Evolutionary conservation across 2,329 filamentous ascomycete species (phyloP).

Genomic region (Trichoderma sp.): DNA sequence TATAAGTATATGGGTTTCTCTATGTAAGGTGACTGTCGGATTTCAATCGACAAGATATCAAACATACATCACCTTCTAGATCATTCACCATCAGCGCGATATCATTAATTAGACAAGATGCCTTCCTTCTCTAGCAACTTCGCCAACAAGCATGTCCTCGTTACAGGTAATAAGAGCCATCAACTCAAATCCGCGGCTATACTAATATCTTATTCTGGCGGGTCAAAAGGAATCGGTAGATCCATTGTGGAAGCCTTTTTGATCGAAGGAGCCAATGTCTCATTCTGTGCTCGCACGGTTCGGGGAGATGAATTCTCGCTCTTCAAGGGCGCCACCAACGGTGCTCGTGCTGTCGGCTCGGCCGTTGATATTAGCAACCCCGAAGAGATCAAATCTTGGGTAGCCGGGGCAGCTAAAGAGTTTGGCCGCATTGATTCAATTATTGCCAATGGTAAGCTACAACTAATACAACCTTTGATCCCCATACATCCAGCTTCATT

Average conservation of each 20-base stretch:
- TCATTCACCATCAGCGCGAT: background rate
- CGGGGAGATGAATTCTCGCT: conserved; percentile 28
- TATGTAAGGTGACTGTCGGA: fast-evolving
- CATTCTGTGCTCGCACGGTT: conserved; percentile 29
- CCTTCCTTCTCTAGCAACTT: background rate
- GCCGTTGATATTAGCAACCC: conserved; percentile 29
- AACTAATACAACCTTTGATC: background rate
- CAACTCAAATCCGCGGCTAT: background rate
- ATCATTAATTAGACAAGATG: background rate
- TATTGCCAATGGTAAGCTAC: conserved; percentile 28
- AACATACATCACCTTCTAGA: no score
- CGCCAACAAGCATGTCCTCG: background rate
- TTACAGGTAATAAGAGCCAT: background rate
- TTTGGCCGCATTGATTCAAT: conserved; percentile 30
- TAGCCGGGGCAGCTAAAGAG: conserved; percentile 23
- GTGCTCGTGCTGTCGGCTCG: conserved; percentile 26
- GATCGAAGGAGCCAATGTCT: conserved; percentile 32
- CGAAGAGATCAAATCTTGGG: conserved; percentile 25
- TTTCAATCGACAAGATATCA: background rate
- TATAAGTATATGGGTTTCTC: background rate
- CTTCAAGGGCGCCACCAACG: conserved; percentile 17
- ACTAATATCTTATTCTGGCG: conserved; percentile 18
- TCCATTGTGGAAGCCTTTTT: conserved; percentile 28
- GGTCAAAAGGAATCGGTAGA: conserved; percentile 31
- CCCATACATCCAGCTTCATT: no score